phyloP scores from a whole-genome alignment of 768 basidiomycete species.

The Hypsizygus marmoreus region DNA sequence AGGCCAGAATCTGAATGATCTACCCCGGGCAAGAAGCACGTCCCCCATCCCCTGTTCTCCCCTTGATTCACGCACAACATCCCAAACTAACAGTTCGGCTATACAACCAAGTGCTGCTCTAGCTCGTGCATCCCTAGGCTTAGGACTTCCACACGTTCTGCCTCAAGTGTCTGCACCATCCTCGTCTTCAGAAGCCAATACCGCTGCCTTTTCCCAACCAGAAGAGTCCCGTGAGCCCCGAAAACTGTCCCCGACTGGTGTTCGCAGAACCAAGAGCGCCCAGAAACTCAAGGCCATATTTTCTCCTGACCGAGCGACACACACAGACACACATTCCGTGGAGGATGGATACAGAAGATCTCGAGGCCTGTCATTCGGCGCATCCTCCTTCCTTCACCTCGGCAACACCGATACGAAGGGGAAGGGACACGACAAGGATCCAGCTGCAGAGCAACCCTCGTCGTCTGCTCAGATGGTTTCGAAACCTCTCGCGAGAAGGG shows the following conservation, averaged over 20 bases:
- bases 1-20: neutral
- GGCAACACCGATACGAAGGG: conserved; percentile 41
- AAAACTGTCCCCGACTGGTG: conserved; percentile 13
- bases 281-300: conserved; percentile 36
- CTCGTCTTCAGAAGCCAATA: conserved; percentile 48
- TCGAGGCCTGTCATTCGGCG: conserved; percentile 62
- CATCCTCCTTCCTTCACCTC: conserved; percentile 40
- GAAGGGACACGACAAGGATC: conserved; percentile 43
- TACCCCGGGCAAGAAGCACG: conserved; percentile 8
- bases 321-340: conserved; percentile 9
- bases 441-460: conserved; percentile 14
- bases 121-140: conserved; percentile 57
- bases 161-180: conserved; percentile 43
- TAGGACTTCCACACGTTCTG: conserved; percentile 59
- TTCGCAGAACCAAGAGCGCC: conserved; percentile 59
- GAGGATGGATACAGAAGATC: conserved; percentile 31
- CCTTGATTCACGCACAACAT: conserved; percentile 7
- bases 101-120: conserved; percentile 41
- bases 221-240: conserved; percentile 18
- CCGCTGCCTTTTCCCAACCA: conserved; percentile 43
- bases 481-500: conserved; percentile 51
- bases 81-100: conserved; percentile 11
- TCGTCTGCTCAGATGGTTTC: conserved; percentile 28
- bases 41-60: conserved; percentile 22
- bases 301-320: conserved; percentile 18